Percentiles rank a stretch among this genome's conserved stretches.
These are phyloP conservation scores for Thymus quinquecostatus DNA, from an alignment of 257 asterid species.

Conservation along the genomic window DNA sequence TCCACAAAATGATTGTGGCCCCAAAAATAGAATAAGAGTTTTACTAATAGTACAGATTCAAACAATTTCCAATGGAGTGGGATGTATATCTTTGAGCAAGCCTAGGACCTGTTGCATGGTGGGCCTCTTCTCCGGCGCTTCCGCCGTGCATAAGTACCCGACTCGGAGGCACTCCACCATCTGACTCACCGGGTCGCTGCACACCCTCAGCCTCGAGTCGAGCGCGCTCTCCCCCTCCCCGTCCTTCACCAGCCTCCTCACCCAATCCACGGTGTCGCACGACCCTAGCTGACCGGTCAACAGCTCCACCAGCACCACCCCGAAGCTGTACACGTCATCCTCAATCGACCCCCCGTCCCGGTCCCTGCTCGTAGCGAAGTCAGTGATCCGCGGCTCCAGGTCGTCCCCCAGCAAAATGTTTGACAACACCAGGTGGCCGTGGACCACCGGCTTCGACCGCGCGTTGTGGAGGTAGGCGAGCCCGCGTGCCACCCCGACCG, in stretches of 20 bases:
- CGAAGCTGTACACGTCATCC: slow-evolving; percentile 76
- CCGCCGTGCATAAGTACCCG: slow-evolving; percentile 89
- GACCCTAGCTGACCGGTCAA: slow-evolving; percentile 59
- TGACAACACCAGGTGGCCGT: slow-evolving; percentile 67
- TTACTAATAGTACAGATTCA: slow-evolving; percentile 24
- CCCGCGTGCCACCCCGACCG: slow-evolving; percentile 96
- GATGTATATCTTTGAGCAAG: slow-evolving; percentile 74
- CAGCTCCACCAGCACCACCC: slow-evolving; percentile 71
- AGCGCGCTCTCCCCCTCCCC: slow-evolving; percentile 63
- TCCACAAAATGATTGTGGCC: neutral
- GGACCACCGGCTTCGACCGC: slow-evolving; percentile 79
- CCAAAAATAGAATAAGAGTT: neutral
- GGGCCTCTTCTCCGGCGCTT: slow-evolving; percentile 72
- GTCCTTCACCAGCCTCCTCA: slow-evolving; percentile 61
- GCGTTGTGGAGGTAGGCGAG: slow-evolving; percentile 94
- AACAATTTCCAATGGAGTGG: slow-evolving; percentile 27
- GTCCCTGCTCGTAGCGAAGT: slow-evolving; percentile 54
- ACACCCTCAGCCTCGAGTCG: slow-evolving; percentile 57
- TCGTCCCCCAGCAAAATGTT: slow-evolving; percentile 74
- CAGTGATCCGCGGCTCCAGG: slow-evolving; percentile 79
- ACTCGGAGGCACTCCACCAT: slow-evolving; percentile 93
- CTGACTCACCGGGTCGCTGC: slow-evolving; percentile 59
- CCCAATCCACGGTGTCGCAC: slow-evolving; percentile 51
- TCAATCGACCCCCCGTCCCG: slow-evolving; percentile 47
- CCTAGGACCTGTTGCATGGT: slow-evolving; percentile 91